These are phyloP conservation scores for Kluyveromyces lactis DNA, from an alignment of 805 yeast species.

Conservation along the genomic window DNA sequence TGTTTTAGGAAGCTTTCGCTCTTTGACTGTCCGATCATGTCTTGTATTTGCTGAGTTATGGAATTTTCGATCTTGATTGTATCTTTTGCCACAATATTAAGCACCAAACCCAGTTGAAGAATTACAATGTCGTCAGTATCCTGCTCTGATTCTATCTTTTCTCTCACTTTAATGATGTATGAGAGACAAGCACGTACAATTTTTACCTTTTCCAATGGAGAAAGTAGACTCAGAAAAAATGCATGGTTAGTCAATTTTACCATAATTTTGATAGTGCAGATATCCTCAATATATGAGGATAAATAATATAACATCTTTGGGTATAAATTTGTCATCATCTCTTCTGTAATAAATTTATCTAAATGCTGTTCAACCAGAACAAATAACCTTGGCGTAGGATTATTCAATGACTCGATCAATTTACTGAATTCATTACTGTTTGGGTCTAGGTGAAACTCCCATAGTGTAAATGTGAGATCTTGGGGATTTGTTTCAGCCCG, in stretches of 20 bases:
- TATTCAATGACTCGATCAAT: neutral
- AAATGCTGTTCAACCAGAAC: neutral
- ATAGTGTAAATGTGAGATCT: conserved; percentile 9
- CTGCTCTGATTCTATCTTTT: neutral
- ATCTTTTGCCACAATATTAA: conserved; percentile 2
- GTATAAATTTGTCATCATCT: neutral
- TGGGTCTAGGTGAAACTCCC: neutral
- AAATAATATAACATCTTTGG: neutral
- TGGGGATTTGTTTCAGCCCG: conserved; percentile 9
- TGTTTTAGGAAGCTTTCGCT: neutral
- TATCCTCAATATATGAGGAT: neutral
- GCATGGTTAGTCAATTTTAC: conserved; percentile 17
- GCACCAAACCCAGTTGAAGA: conserved; percentile 7
- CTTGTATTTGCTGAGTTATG: neutral
- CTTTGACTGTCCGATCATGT: neutral
- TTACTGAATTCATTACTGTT: neutral
- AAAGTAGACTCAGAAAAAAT: neutral
- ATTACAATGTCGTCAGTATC: conserved; percentile 2
- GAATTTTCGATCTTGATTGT: neutral
- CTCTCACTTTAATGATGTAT: neutral
- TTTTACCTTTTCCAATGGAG: neutral
- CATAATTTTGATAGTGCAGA: conserved; percentile 12
- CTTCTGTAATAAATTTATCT: neutral
- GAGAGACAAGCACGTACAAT: conserved; percentile 1
- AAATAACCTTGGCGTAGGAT: neutral